Percentiles rank a stretch among this genome's conserved stretches.
These are phyloP conservation scores for Rhodotorula graminis DNA, from an alignment of 768 basidiomycete species.

Conservation along the genomic window DNA sequence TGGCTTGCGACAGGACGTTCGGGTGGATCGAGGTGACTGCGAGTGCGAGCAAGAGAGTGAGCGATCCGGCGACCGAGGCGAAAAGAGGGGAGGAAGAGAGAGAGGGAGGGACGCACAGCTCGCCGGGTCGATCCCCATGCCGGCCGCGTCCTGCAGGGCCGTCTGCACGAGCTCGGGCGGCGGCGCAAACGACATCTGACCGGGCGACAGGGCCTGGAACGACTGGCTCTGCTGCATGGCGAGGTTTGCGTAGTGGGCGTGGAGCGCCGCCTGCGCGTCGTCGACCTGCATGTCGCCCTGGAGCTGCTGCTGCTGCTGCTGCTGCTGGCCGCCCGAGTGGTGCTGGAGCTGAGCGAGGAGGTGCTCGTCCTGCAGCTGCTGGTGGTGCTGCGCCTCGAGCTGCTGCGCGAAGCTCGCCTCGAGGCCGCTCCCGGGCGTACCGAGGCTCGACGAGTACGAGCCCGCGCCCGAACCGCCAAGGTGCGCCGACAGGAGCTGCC, in stretches of 20 bases:
- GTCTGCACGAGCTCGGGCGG: conserved; percentile 19
- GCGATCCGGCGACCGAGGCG: not conserved
- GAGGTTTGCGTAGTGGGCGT: conserved; percentile 21
- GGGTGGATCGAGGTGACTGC: conserved; percentile 16
- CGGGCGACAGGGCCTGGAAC: conserved; percentile 6
- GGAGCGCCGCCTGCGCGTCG: conserved; percentile 8
- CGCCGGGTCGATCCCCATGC: conserved; percentile 6
- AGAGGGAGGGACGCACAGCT: conserved; percentile 6
- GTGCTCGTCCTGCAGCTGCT: conserved; percentile 6
- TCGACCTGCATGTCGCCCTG: conserved; percentile 24
- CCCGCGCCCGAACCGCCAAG: not conserved
- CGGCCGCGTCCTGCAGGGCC: conserved; percentile 23
- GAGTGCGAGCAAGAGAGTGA: not conserved
- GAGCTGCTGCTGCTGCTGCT: no score
- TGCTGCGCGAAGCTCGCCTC: conserved; percentile 16
- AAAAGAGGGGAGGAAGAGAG: no score
- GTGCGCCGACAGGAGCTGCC: not conserved
- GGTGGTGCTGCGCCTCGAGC: conserved; percentile 6
- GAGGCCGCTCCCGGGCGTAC: conserved; percentile 9
- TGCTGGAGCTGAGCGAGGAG: conserved; percentile 1
- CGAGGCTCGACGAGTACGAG: conserved; percentile 9
- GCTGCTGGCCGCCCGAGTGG: not conserved
- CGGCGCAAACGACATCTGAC: conserved; percentile 26
- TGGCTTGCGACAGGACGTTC: conserved; percentile 4
- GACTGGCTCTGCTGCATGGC: conserved; percentile 2